Evolutionary conservation across 768 basidiomycete genomes (phyloP).

Genomic region (Tulasnella sp.): DNA sequence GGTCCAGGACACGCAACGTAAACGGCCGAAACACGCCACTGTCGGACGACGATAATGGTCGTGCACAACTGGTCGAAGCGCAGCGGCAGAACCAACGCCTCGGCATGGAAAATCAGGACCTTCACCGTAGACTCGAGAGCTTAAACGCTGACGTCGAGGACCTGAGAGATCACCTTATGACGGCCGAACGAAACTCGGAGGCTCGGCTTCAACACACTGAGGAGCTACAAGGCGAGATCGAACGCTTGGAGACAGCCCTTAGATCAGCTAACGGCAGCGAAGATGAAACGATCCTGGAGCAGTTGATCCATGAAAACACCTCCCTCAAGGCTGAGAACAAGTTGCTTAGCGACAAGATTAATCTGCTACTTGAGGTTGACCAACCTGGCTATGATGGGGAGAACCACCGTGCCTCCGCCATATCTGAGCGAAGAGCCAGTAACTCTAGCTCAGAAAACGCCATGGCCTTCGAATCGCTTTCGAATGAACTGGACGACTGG

Average conservation of each 20-base stretch:
- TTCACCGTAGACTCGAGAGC: slow-evolving; percentile 56
- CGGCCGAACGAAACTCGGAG: slow-evolving; percentile 67
- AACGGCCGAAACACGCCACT: slow-evolving; percentile 75
- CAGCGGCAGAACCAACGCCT: slow-evolving; percentile 67
- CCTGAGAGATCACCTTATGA: slow-evolving; percentile 56
- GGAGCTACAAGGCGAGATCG: slow-evolving; percentile 71
- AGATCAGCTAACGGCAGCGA: slow-evolving; percentile 56
- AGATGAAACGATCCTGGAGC: slow-evolving; percentile 67
- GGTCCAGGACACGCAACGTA: slow-evolving; percentile 37
- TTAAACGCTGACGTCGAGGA: slow-evolving; percentile 66
- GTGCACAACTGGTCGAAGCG: slow-evolving; percentile 61
- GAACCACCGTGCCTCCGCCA: neutral
- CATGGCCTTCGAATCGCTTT: slow-evolving; percentile 62
- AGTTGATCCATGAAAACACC: slow-evolving; percentile 71
- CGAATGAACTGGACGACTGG: slow-evolving; percentile 77
- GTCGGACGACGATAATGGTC: slow-evolving; percentile 51
- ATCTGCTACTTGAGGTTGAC: slow-evolving; percentile 65
- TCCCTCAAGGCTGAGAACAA: slow-evolving; percentile 75
- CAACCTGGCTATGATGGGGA: slow-evolving; percentile 45
- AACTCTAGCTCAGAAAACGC: slow-evolving; percentile 76
- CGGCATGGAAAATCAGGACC: slow-evolving; percentile 61
- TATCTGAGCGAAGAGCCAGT: slow-evolving; percentile 43
- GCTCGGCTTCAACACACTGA: slow-evolving; percentile 64
- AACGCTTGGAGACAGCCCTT: slow-evolving; percentile 61
- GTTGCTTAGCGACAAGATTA: slow-evolving; percentile 84